Evolutionary conservation across 805 yeast genomes (phyloP).

Genomic region (Candida andamanensis): DNA sequence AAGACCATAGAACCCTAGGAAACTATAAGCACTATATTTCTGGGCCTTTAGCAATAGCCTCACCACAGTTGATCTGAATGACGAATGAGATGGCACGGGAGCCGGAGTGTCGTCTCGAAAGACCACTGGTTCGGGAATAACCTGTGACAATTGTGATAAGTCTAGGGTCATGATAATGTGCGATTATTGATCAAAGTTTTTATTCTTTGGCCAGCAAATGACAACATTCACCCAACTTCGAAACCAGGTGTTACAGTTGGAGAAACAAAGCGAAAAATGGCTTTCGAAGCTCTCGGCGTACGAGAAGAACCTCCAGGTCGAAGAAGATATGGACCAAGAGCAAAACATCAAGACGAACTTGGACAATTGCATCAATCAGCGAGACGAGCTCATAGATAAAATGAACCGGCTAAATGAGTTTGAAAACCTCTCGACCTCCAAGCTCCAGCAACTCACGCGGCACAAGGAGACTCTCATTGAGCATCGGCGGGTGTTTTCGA

Average conservation of each 20-base stretch:
- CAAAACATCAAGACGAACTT: slow-evolving; percentile 7
- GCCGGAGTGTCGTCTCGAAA: slow-evolving; percentile 1
- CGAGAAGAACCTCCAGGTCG: slow-evolving; percentile 21
- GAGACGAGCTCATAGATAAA: slow-evolving; percentile 51
- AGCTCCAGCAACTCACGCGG: slow-evolving; percentile 74
- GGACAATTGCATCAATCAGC: slow-evolving; percentile 21
- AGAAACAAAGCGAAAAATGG: slow-evolving; percentile 60
- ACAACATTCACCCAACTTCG: slow-evolving; percentile 61
- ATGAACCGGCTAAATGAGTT: slow-evolving; percentile 12
- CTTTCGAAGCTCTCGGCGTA: slow-evolving; percentile 38
- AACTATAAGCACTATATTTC: slow-evolving; percentile 56
- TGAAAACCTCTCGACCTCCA: slow-evolving; percentile 54
- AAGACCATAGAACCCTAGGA: slow-evolving; percentile 50
- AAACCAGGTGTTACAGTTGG: slow-evolving; percentile 62
- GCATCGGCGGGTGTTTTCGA: slow-evolving; percentile 56
- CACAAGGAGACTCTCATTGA: slow-evolving; percentile 74
- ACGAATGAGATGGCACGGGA: neutral
- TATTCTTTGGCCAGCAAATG: slow-evolving; percentile 10
- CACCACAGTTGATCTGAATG: slow-evolving; percentile 10
- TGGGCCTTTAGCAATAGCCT: slow-evolving; percentile 32
- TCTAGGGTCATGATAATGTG: no score
- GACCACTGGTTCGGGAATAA: slow-evolving; percentile 10
- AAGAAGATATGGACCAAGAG: slow-evolving; percentile 22
- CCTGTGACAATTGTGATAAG: slow-evolving; percentile 1
- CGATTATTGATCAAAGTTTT: neutral